phyloP scores from a whole-genome alignment of 2,329 filamentous ascomycete genomes.

The Rhynchosporium agropyri region DNA sequence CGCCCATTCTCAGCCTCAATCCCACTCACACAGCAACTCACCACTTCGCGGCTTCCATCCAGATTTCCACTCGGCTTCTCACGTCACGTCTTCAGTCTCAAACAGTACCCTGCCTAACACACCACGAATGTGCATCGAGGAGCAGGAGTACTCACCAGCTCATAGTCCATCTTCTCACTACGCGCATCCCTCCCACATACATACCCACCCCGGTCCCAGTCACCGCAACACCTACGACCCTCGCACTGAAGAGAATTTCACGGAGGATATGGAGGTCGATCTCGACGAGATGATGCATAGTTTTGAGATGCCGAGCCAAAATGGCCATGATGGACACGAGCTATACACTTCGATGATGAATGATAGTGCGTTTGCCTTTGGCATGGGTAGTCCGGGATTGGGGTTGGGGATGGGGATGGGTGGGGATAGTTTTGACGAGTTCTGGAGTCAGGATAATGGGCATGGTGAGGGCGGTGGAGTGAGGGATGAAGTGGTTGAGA shows the following conservation, averaged over 20 bases:
- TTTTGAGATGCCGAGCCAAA: slow-evolving; percentile 13
- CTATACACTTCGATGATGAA: background rate
- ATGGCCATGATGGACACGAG: slow-evolving; percentile 5
- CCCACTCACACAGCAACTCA: background rate
- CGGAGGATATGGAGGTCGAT: slow-evolving; percentile 6
- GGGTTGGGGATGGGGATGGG: background rate
- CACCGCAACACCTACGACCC: slow-evolving; percentile 4
- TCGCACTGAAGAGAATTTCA: background rate
- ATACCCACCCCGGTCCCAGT: background rate
- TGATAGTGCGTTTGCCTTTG: background rate
- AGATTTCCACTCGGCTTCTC: too few species aligned
- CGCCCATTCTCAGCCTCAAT: background rate
- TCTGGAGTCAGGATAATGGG: background rate
- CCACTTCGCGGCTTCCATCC: background rate
- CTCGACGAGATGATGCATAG: slow-evolving; percentile 11
- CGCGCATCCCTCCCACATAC: background rate
- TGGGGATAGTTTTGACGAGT: background rate
- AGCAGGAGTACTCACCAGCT: background rate
- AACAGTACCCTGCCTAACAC: slow-evolving; percentile 8
- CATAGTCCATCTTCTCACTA: background rate
- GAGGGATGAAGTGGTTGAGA: slow-evolving; percentile 1
- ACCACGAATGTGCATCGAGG: slow-evolving; percentile 7
- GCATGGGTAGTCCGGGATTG: background rate
- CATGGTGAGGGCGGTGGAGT: background rate
- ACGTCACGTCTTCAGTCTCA: background rate